These are phyloP conservation scores for Rhizopogon vinicolor DNA, from an alignment of 768 basidiomycete species.

Conservation along the genomic window DNA sequence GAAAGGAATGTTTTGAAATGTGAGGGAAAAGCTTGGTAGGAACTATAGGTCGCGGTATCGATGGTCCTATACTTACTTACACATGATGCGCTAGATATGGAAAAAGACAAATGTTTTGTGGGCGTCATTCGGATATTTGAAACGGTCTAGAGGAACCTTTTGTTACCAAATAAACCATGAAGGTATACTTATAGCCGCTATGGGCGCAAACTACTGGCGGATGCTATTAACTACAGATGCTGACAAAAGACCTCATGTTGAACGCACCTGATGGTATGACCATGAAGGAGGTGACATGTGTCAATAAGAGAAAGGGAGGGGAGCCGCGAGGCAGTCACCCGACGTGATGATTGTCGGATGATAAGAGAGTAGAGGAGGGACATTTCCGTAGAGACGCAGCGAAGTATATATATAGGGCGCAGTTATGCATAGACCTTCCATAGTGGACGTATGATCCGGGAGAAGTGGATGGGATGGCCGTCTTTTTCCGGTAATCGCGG, in stretches of 20 bases:
- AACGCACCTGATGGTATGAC: conserved; percentile 27
- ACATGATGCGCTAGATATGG: conserved; percentile 4
- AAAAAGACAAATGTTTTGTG: conserved; percentile 9
- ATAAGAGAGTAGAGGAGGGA: background rate
- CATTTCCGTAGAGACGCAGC: conserved; percentile 10
- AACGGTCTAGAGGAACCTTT: conserved; percentile 16
- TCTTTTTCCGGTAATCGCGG: conserved; percentile 24
- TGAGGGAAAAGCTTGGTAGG: conserved; percentile 10
- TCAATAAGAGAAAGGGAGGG: conserved; percentile 23
- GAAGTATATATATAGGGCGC: conserved; percentile 1
- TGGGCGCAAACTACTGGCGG: conserved; percentile 16
- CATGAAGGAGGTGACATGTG: conserved; percentile 19
- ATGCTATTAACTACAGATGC: conserved; percentile 14
- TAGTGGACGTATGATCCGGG: conserved; percentile 24
- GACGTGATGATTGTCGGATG: conserved; percentile 12
- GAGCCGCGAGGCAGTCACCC: conserved; percentile 14
- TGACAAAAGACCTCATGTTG: conserved; percentile 29
- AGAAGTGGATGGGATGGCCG: conserved; percentile 15
- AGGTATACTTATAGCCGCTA: conserved; percentile 17
- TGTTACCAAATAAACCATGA: conserved; percentile 23
- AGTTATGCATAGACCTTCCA: conserved; percentile 1
- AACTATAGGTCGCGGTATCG: conserved; percentile 19
- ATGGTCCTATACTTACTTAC: conserved; percentile 11
- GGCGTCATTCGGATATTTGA: conserved; percentile 26
- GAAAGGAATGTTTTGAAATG: conserved; percentile 6